Evolutionary conservation across 2,329 filamentous ascomycete genomes (phyloP).

Genomic region (Colletotrichum zoysiae): DNA sequence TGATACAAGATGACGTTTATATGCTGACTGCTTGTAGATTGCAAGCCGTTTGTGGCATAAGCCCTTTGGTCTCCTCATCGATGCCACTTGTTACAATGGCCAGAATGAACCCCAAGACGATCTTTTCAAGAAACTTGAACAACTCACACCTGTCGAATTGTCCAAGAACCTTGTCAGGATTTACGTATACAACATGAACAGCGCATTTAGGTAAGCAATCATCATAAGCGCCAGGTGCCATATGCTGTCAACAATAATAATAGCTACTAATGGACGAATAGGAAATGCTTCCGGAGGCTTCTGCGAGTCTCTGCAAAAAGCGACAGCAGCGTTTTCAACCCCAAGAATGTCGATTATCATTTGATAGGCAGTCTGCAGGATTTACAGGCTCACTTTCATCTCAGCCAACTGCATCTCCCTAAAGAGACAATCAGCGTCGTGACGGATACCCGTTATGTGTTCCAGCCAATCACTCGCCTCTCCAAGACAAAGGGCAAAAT

Average conservation of each 20-base stretch:
- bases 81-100: conserved; percentile 78
- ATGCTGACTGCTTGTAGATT: conserved; percentile 60
- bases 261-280: conserved; percentile 43
- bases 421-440: conserved; percentile 79
- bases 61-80: conserved; percentile 75
- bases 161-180: conserved; percentile 70
- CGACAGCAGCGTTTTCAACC: conserved; percentile 73
- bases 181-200: conserved; percentile 82
- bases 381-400: conserved; percentile 74
- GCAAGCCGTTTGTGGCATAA: conserved; percentile 78
- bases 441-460: conserved; percentile 74
- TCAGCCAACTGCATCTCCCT: conserved; percentile 74
- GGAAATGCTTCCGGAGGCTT: conserved; percentile 74
- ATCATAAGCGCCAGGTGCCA: conserved; percentile 31
- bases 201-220: conserved; percentile 68
- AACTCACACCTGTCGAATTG: conserved; percentile 72
- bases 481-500: conserved; percentile 79
- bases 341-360: conserved; percentile 74
- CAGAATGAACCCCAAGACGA: conserved; percentile 75
- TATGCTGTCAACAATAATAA: neutral
- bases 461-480: conserved; percentile 73
- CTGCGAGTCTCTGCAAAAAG: conserved; percentile 72
- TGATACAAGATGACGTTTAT: neutral
- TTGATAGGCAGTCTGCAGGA: conserved; percentile 75
- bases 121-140: conserved; percentile 72